These are phyloP conservation scores for Termitomyces titanicus DNA, from an alignment of 768 basidiomycete species.

Conservation along the genomic window DNA sequence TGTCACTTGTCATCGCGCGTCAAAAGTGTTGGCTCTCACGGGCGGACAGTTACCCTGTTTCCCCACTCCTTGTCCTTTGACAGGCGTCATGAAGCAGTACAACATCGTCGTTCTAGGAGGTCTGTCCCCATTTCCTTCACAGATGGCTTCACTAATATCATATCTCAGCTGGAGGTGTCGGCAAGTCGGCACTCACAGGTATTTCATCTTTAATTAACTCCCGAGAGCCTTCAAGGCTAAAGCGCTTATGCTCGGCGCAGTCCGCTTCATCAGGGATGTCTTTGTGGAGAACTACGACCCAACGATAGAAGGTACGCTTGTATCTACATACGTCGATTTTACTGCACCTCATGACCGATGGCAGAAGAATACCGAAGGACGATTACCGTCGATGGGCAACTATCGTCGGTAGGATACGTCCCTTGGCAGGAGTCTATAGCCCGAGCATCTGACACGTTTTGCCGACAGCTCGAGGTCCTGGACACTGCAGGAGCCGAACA, in stretches of 20 bases:
- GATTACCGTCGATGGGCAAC: constrained; percentile 62
- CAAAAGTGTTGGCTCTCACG: constrained; percentile 16
- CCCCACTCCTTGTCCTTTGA: constrained; percentile 1
- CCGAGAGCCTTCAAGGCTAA: constrained; percentile 2
- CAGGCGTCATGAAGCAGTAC: constrained; percentile 57
- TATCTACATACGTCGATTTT: not conserved
- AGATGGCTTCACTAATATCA: constrained; percentile 1
- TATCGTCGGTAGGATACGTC: constrained; percentile 47
- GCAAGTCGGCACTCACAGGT: constrained; percentile 82
- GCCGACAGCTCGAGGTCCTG: constrained; percentile 65
- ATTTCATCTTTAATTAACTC: constrained; percentile 1
- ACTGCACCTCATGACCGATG: constrained; percentile 5
- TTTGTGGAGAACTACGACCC: constrained; percentile 81
- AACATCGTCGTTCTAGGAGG: constrained; percentile 82
- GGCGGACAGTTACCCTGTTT: constrained; percentile 9
- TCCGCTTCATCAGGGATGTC: constrained; percentile 69
- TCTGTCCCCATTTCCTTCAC: constrained; percentile 26
- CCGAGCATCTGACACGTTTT: constrained; percentile 3
- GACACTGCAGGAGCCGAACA: constrained; percentile 88
- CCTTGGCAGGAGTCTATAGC: not conserved
- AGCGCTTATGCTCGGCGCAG: constrained; percentile 28
- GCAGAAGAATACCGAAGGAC: constrained; percentile 70
- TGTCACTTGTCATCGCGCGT: constrained; percentile 10
- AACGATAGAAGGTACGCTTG: constrained; percentile 69
- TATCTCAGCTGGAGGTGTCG: constrained; percentile 75